Conservation (phyloP, 352 stramenopile genomes). For the Sclerospora graminicola region DNA sequence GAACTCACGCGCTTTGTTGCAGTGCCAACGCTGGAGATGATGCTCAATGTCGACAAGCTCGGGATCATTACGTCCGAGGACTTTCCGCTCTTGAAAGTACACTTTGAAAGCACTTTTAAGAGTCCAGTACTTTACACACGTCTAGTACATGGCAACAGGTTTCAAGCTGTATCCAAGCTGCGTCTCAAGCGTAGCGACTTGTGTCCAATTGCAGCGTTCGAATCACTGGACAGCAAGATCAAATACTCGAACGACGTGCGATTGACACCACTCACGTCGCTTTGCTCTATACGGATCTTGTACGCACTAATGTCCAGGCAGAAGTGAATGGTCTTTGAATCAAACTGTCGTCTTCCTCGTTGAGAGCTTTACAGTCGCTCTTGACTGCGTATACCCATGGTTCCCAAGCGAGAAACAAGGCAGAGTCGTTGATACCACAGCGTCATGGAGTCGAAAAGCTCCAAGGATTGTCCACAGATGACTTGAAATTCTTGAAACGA, state of each 20-base stretch:
- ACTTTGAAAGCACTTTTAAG: slow-evolving; percentile 28
- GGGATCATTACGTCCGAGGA: slow-evolving; percentile 32
- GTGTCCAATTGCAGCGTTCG: slow-evolving; percentile 48
- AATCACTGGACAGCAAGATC: slow-evolving; percentile 31
- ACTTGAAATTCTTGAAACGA: slow-evolving; percentile 48
- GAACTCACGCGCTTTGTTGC: slow-evolving; percentile 36
- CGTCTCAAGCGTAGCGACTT: slow-evolving; percentile 35
- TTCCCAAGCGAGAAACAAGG: neutral
- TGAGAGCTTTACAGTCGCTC: slow-evolving; percentile 24
- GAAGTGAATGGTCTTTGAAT: slow-evolving; percentile 34
- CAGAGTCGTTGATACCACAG: neutral
- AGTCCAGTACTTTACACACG: slow-evolving; percentile 26
- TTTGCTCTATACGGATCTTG: slow-evolving; percentile 21
- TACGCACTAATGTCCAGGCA: slow-evolving; percentile 23
- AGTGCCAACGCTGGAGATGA: slow-evolving; percentile 28
- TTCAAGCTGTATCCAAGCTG: slow-evolving; percentile 25
- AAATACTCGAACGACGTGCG: slow-evolving; percentile 27
- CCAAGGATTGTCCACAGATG: slow-evolving; percentile 27
- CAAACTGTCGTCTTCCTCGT: slow-evolving; percentile 38
- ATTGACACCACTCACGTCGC: slow-evolving; percentile 2
- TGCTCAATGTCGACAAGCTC: slow-evolving; percentile 60
- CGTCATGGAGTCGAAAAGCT: neutral
- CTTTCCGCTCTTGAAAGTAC: slow-evolving; percentile 26
- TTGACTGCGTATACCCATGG: slow-evolving; percentile 1
- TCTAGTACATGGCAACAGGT: slow-evolving; percentile 44